A percentile compares a stretch with the other conserved stretches of the same genome.
phyloP scores from a whole-genome alignment of 805 yeast species.

The Candida sonorensis region DNA sequence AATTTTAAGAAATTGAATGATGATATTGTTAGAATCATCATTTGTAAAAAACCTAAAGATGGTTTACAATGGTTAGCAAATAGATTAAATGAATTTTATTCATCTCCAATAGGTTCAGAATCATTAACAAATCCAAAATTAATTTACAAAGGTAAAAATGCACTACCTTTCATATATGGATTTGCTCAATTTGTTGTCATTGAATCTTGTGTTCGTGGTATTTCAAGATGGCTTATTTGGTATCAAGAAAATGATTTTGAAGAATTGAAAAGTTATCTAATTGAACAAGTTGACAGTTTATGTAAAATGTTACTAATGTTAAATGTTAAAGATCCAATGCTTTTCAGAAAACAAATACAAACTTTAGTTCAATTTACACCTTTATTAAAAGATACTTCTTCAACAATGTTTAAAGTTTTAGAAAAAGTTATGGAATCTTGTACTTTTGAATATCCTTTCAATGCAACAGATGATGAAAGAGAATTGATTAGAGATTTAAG shows the following conservation, averaged over 20 bases:
- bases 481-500: constrained; percentile 82
- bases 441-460: constrained; percentile 70
- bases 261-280: constrained; percentile 43
- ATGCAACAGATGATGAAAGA: constrained; percentile 53
- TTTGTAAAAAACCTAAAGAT: constrained; percentile 79
- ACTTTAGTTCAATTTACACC: constrained; percentile 94
- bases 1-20: constrained; percentile 81
- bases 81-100: constrained; percentile 65
- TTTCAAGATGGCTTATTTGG: constrained; percentile 95
- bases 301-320: constrained; percentile 72
- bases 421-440: constrained; percentile 82
- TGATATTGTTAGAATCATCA: constrained; percentile 81
- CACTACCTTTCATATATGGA: constrained; percentile 68
- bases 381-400: constrained; percentile 66
- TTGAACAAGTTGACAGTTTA: constrained; percentile 54
- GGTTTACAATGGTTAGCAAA: constrained; percentile 78
- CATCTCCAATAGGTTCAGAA: constrained; percentile 58
- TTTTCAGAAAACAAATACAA: constrained; percentile 81
- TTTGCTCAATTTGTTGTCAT: constrained; percentile 78
- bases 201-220: constrained; percentile 86
- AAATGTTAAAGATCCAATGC: constrained; percentile 70
- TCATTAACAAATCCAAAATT: constrained; percentile 51
- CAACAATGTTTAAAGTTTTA: constrained; percentile 71
- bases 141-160: constrained; percentile 46
- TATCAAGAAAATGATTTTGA: constrained; percentile 54